Evolutionary conservation across 176 grass and related monocot species (phyloP).

Genomic region (Elymus sibiricus): DNA sequence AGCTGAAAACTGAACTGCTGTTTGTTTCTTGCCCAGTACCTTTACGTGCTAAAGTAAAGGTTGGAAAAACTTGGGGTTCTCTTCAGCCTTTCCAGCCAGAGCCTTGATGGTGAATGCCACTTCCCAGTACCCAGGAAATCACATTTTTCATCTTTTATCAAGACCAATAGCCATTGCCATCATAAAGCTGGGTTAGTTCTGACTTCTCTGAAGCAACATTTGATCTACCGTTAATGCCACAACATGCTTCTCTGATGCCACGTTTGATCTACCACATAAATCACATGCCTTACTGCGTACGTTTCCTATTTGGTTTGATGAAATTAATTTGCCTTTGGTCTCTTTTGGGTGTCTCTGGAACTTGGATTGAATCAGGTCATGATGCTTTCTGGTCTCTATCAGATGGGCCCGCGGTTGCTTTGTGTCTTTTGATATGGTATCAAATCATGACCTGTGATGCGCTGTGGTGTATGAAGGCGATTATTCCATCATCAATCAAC

Average conservation of each 20-base stretch:
- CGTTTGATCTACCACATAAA: not conserved
- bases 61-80: constrained; percentile 95
- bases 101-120: constrained; percentile 25
- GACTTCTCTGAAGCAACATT: not conserved
- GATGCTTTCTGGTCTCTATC: not conserved
- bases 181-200: not conserved
- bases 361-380: constrained; percentile 1
- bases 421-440: not conserved
- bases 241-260: not conserved
- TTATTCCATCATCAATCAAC: not conserved
- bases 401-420: not conserved
- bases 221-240: not conserved
- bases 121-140: not conserved
- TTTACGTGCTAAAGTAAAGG: constrained; percentile 75
- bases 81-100: constrained; percentile 60
- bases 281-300: not conserved
- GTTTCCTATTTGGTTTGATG: not conserved
- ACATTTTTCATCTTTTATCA: not conserved
- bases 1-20: constrained; percentile 11
- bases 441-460: not conserved
- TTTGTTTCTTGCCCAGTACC: constrained; percentile 65
- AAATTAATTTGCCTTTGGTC: not conserved
- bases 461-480: not conserved
- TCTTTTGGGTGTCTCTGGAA: not conserved
- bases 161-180: not conserved